phyloP scores from a whole-genome alignment of 2,329 filamentous ascomycete genomes.

The Exophiala alcalophila region DNA sequence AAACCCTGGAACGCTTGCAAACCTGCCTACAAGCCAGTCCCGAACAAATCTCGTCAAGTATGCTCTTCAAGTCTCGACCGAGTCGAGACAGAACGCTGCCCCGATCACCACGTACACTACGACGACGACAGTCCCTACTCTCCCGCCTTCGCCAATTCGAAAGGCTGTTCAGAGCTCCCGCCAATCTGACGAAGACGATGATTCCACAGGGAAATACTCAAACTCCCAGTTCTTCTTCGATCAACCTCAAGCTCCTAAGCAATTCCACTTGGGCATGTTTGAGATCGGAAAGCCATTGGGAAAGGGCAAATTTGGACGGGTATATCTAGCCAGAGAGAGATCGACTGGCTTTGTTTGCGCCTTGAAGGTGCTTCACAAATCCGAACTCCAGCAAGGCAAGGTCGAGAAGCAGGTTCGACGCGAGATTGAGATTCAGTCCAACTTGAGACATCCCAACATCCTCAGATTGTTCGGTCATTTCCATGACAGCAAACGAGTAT shows the following conservation, averaged over 20 bases:
- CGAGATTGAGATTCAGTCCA: conserved; percentile 87
- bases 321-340: conserved; percentile 79
- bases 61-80: conserved; percentile 74
- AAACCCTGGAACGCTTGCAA: conserved; percentile 27
- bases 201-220: conserved; percentile 21
- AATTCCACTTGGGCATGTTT: conserved; percentile 90
- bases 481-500: conserved; percentile 83
- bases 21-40: conserved; percentile 51
- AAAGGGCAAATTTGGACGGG: conserved; percentile 83
- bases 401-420: conserved; percentile 85
- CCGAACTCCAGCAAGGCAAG: conserved; percentile 72
- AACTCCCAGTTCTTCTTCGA: conserved; percentile 49
- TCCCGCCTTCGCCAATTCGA: conserved; percentile 51
- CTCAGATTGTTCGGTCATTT: conserved; percentile 82
- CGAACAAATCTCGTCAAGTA: conserved; percentile 83
- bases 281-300: conserved; percentile 84
- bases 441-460: conserved; percentile 82
- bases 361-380: conserved; percentile 82
- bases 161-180: conserved; percentile 48
- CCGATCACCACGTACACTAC: conserved; percentile 48
- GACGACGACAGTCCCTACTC: conserved; percentile 34
- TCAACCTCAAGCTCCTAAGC: conserved; percentile 51
- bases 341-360: conserved; percentile 79
- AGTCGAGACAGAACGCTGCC: conserved; percentile 56
- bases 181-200: conserved; percentile 50